Evolutionary conservation across 768 basidiomycete genomes (phyloP).

Genomic region (Neoboletus brunneissimus): DNA sequence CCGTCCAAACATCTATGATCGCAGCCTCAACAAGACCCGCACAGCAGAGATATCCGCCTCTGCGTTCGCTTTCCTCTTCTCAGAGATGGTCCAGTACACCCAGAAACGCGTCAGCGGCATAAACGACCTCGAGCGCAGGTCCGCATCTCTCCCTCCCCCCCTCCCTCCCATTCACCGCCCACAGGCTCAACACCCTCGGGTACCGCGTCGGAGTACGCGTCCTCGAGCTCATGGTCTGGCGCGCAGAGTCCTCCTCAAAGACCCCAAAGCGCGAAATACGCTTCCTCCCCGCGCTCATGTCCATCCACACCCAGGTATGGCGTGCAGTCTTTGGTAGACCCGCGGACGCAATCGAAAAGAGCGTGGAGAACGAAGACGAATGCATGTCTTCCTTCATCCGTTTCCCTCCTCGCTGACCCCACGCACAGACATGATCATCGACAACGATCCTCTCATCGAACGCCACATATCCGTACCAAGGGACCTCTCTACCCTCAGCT

Average conservation of each 20-base stretch:
- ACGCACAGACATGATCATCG: conserved; percentile 88
- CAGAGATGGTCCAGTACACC: conserved; percentile 92
- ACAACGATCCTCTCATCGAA: conserved; percentile 92
- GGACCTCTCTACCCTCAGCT: conserved; percentile 91
- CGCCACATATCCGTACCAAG: conserved; percentile 90
- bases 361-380: conserved; percentile 95
- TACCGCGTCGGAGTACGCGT: conserved; percentile 89
- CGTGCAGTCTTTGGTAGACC: conserved; percentile 89
- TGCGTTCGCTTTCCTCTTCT: conserved; percentile 88
- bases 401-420: conserved; percentile 2
- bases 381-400: conserved; percentile 47
- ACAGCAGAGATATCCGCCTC: conserved; percentile 78
- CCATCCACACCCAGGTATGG: conserved; percentile 95
- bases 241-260: conserved; percentile 72
- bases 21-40: conserved; percentile 84
- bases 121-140: conserved; percentile 93
- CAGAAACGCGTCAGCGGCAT: conserved; percentile 95
- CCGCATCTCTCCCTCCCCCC: conserved; percentile 17
- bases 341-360: conserved; percentile 94
- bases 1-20: conserved; percentile 84
- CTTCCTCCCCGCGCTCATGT: conserved; percentile 88
- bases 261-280: conserved; percentile 91
- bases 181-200: conserved; percentile 86
- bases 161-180: background rate
- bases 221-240: conserved; percentile 83